Conservation (phyloP, 2,329 filamentous ascomycete genomes). For the Karstenula rhodostoma region DNA sequence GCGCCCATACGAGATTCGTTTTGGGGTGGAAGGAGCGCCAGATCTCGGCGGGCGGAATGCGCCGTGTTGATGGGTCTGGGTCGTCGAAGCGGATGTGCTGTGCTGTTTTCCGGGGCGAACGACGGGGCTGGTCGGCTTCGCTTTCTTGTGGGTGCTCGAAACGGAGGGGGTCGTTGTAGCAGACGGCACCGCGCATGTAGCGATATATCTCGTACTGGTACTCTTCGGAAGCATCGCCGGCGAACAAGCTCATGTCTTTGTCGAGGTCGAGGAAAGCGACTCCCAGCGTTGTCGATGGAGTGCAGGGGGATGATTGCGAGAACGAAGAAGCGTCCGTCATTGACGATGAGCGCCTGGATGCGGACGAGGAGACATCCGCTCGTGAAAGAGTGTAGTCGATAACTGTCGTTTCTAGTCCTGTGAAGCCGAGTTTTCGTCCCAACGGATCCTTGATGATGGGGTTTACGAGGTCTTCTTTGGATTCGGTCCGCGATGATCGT, state of each 20-base stretch:
- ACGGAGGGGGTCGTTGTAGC: conserved; percentile 54
- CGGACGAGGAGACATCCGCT: conserved; percentile 55
- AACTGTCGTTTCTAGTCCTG: conserved; percentile 67
- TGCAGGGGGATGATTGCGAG: conserved; percentile 14
- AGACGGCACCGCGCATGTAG: conserved; percentile 58
- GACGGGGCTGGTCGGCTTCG: conserved; percentile 24
- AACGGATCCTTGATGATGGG: conserved; percentile 46
- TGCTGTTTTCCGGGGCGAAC: conserved; percentile 36
- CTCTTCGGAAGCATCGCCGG: conserved; percentile 56
- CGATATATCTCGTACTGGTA: conserved; percentile 67
- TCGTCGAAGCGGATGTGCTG: conserved; percentile 38
- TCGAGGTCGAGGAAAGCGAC: conserved; percentile 58
- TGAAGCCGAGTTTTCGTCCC: conserved; percentile 58
- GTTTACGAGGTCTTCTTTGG: conserved; percentile 34
- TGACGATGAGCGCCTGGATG: conserved; percentile 22
- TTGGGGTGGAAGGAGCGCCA: conserved; percentile 66
- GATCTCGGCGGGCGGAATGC: conserved; percentile 17
- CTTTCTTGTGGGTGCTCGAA: conserved; percentile 19
- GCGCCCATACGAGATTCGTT: conserved; percentile 71
- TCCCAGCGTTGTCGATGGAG: conserved; percentile 22
- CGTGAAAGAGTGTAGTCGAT: conserved; percentile 74
- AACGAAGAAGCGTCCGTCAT: conserved; percentile 20
- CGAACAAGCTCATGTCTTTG: conserved; percentile 54
- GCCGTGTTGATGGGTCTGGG: conserved; percentile 16
- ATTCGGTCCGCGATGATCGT: conserved; percentile 28